Evolutionary conservation across 441 rosid genomes (phyloP).

Genomic region (Gossypium aridum): DNA sequence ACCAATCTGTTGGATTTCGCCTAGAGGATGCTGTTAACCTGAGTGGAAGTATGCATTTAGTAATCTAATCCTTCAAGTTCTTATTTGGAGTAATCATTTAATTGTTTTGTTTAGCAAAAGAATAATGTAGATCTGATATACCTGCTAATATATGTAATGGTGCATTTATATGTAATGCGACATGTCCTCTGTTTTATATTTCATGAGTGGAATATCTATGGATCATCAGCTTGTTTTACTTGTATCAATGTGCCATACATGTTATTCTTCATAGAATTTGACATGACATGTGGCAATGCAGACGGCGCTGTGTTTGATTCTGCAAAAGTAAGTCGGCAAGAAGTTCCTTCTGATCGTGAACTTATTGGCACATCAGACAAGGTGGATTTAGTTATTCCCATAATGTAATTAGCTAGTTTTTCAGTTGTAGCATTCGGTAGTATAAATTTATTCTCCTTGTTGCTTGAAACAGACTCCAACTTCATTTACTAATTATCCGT

Average conservation of each 20-base stretch:
- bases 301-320: slow-evolving; percentile 28
- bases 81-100: background rate
- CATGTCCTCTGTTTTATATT: background rate
- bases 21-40: slow-evolving; percentile 33
- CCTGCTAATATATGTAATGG: background rate
- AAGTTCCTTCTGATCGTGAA: slow-evolving; percentile 19
- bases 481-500: slow-evolving; percentile 17
- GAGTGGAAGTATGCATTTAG: slow-evolving; percentile 34
- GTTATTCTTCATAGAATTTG: background rate
- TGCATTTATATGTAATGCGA: background rate
- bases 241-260: background rate
- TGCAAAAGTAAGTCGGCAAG: slow-evolving; percentile 23
- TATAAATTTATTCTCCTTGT: background rate
- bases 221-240: background rate
- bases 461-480: slow-evolving; percentile 18
- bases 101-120: background rate
- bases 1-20: slow-evolving; percentile 31
- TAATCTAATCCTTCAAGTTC: slow-evolving; percentile 7
- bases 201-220: background rate
- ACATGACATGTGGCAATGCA: slow-evolving; percentile 13
- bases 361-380: slow-evolving; percentile 20
- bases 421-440: background rate
- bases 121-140: background rate
- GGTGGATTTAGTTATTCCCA: slow-evolving; percentile 16
- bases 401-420: background rate